Conservation (phyloP, 2,329 filamentous ascomycete genomes). For the Colletotrichum tanaceti region DNA sequence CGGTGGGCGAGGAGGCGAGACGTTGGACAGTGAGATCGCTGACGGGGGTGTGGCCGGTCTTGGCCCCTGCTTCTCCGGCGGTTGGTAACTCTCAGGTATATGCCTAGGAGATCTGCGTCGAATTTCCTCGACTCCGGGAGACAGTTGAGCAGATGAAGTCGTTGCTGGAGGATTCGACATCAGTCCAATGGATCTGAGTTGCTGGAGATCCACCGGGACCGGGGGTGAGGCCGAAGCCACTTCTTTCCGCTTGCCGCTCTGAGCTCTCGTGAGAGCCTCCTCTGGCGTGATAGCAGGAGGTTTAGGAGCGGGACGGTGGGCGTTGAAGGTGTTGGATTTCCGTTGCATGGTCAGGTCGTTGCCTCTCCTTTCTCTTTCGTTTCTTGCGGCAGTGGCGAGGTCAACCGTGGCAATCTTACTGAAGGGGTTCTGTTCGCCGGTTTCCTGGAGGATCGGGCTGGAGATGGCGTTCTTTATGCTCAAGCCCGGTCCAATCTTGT, state of each 20-base stretch:
- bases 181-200: constrained; percentile 43
- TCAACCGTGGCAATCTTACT: constrained; percentile 62
- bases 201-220: constrained; percentile 39
- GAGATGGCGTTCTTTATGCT: constrained; percentile 60
- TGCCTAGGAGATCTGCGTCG: constrained; percentile 64
- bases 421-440: constrained; percentile 53
- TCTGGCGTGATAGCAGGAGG: constrained; percentile 50
- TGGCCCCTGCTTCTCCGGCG: background rate
- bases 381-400: constrained; percentile 59
- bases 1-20: constrained; percentile 23
- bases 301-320: constrained; percentile 52
- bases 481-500: constrained; percentile 43
- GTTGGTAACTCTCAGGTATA: constrained; percentile 41
- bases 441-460: constrained; percentile 57
- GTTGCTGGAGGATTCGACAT: constrained; percentile 51
- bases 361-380: constrained; percentile 57
- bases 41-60: constrained; percentile 27
- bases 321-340: constrained; percentile 48
- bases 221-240: constrained; percentile 42
- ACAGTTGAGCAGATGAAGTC: constrained; percentile 62
- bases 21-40: constrained; percentile 1
- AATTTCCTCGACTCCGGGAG: constrained; percentile 62
- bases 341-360: constrained; percentile 47
- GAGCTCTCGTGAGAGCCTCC: constrained; percentile 50
- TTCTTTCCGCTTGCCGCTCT: constrained; percentile 54